Percentiles rank a stretch among this genome's conserved stretches.
These are phyloP conservation scores for Turnera subulata DNA, from an alignment of 345 rosid genomes.

Conservation along the genomic window DNA sequence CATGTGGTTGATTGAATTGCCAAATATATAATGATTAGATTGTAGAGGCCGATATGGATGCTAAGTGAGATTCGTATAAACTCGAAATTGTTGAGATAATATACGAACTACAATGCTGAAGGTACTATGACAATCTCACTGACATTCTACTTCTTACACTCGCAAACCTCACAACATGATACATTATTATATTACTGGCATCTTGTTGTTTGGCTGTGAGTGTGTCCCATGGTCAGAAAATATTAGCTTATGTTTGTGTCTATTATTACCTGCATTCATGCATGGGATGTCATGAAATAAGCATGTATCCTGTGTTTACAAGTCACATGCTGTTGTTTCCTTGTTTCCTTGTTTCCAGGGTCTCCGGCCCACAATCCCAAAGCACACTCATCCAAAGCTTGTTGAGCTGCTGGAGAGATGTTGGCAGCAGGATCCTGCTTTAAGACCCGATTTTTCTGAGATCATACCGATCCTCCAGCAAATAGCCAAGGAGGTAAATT, in stretches of 20 bases:
- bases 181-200: not conserved
- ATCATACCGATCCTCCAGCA: constrained; percentile 55
- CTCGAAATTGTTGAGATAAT: no score
- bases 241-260: no score
- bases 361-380: constrained; percentile 75
- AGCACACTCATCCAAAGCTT: constrained; percentile 58
- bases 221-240: no score
- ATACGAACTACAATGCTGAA: no score
- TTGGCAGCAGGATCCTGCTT: constrained; percentile 88
- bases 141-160: no score
- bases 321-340: constrained; percentile 6
- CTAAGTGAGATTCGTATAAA: no score
- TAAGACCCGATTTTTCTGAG: constrained; percentile 87
- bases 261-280: no score
- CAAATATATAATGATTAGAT: not conserved
- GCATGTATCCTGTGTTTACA: no score
- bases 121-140: no score
- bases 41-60: not conserved
- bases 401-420: constrained; percentile 62
- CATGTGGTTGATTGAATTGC: not conserved
- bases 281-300: no score
- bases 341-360: constrained; percentile 38
- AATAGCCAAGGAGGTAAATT: constrained; percentile 67
- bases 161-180: no score
- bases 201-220: no score